Percentiles rank a stretch among this genome's conserved stretches.
phyloP scores from a whole-genome alignment of 2,329 filamentous ascomycete species.

The Ustilaginoidea virens region DNA sequence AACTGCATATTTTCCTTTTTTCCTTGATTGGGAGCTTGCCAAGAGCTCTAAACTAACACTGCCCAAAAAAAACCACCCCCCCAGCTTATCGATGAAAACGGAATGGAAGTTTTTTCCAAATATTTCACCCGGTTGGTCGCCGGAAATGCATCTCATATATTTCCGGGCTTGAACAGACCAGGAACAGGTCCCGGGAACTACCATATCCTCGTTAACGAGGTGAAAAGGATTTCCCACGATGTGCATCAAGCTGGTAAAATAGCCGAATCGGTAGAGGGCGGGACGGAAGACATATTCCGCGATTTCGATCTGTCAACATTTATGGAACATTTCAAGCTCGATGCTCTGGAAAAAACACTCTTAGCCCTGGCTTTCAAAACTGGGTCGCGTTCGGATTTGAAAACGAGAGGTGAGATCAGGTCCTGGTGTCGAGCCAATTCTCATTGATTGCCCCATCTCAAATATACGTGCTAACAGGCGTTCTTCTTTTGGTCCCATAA shows the following conservation, averaged over 20 bases:
- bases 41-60: too few relatives aligned
- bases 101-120: constrained; percentile 96
- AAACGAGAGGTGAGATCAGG: constrained; percentile 94
- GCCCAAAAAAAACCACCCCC: too few relatives aligned
- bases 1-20: neutral
- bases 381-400: constrained; percentile 64
- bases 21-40: too few relatives aligned
- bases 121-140: constrained; percentile 88
- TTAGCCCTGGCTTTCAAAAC: constrained; percentile 80
- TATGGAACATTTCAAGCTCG: constrained; percentile 89
- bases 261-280: constrained; percentile 80
- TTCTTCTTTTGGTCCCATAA: neutral
- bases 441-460: too few relatives aligned
- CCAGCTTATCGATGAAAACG: constrained; percentile 96
- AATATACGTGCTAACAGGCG: constrained; percentile 23
- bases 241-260: constrained; percentile 76
- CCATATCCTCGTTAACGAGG: constrained; percentile 64
- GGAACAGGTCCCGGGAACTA: constrained; percentile 70
- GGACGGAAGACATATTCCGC: constrained; percentile 82
- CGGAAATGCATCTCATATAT: constrained; percentile 83
- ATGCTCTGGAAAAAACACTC: constrained; percentile 74
- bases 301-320: constrained; percentile 95
- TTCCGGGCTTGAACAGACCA: constrained; percentile 60
- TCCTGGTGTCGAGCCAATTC: too few relatives aligned
- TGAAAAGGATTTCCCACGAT: constrained; percentile 72